Conservation (phyloP, 306 rosid species). For the Inga leiocalycina region DNA sequence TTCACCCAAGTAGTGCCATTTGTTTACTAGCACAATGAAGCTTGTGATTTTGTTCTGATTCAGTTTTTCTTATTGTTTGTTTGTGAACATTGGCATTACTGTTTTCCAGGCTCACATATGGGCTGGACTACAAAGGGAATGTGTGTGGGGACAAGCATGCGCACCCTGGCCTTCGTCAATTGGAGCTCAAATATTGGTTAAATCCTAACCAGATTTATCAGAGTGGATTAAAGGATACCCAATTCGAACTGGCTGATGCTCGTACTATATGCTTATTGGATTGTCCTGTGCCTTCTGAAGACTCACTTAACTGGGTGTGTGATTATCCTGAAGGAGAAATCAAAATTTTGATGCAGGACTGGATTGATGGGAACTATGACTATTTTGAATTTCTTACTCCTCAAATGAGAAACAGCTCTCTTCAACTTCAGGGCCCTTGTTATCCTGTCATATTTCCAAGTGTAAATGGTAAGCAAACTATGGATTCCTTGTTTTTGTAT, state of each 20-base stretch:
- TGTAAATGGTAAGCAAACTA: constrained; percentile 68
- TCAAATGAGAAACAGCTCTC: constrained; percentile 89
- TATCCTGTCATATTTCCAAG: constrained; percentile 98
- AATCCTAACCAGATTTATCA: constrained; percentile 95
- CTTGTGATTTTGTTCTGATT: background rate
- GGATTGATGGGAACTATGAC: constrained; percentile 78
- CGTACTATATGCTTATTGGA: constrained; percentile 81
- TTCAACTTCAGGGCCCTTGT: constrained; percentile 98
- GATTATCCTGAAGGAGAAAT: constrained; percentile 96
- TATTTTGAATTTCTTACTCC: constrained; percentile 92
- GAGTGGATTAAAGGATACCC: constrained; percentile 78
- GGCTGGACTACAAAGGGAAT: constrained; percentile 95
- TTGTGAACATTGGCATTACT: constrained; percentile 32
- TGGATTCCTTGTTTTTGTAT: constrained; percentile 16
- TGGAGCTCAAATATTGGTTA: constrained; percentile 85
- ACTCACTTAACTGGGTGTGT: constrained; percentile 86
- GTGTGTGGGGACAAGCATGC: constrained; percentile 90
- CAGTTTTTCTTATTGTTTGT: constrained; percentile 18
- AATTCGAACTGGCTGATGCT: constrained; percentile 70
- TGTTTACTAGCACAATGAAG: background rate
- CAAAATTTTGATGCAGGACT: constrained; percentile 61
- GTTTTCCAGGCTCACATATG: constrained; percentile 82
- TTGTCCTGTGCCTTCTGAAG: constrained; percentile 86
- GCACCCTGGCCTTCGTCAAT: constrained; percentile 67
- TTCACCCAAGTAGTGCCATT: background rate